phyloP scores from a whole-genome alignment of 495 filamentous ascomycete genomes.

The Hamigera avellanea region DNA sequence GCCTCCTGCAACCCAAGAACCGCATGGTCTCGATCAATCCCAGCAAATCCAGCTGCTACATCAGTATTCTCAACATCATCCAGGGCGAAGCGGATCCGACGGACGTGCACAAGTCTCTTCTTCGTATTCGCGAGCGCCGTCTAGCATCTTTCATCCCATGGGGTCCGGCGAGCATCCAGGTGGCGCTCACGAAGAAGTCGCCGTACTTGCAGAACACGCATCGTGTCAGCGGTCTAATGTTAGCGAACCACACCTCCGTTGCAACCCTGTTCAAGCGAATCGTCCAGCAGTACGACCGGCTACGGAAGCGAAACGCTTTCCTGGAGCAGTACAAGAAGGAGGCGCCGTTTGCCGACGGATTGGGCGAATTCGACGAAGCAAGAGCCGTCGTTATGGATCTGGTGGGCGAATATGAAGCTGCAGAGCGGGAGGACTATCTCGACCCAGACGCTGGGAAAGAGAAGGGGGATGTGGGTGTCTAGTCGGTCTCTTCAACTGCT shows the following conservation, averaged over 20 bases:
- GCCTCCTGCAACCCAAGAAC: constrained; percentile 93
- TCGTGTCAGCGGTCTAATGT: constrained; percentile 91
- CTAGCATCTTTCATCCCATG: constrained; percentile 96
- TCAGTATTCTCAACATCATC: constrained; percentile 97
- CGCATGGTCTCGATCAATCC: constrained; percentile 96
- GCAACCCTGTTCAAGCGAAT: constrained; percentile 95
- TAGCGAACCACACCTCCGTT: constrained; percentile 96
- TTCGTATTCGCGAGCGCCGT: constrained; percentile 88
- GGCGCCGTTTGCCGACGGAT: constrained; percentile 74
- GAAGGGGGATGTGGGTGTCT: constrained; percentile 23
- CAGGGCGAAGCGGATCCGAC: constrained; percentile 96
- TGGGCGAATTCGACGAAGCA: constrained; percentile 94
- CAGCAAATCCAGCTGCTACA: constrained; percentile 95
- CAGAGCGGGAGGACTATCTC: constrained; percentile 79
- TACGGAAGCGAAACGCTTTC: constrained; percentile 94
- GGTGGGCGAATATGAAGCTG: constrained; percentile 90
- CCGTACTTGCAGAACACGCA: constrained; percentile 82
- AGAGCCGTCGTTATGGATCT: constrained; percentile 77
- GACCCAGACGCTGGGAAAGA: constrained; percentile 51
- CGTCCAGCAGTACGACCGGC: constrained; percentile 75
- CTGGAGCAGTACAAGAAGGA: constrained; percentile 93
- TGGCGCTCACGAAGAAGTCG: constrained; percentile 89
- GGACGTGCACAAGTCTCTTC: constrained; percentile 92
- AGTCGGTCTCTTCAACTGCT: no score
- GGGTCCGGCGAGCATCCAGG: constrained; percentile 97